Conservation (phyloP, 345 rosid species). For the Viola odorata region DNA sequence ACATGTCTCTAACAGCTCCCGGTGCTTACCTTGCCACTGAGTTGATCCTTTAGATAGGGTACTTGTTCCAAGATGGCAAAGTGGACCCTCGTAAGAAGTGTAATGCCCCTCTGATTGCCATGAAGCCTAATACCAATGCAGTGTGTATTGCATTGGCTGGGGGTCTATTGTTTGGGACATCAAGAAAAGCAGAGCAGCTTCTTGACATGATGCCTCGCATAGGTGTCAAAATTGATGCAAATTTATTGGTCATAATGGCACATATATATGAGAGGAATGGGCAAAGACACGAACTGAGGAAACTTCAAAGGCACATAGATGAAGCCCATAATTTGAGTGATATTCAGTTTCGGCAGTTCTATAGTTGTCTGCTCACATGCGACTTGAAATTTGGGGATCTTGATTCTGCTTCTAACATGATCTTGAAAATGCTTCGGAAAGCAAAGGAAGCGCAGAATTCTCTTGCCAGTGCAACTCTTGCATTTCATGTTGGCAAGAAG, state of each 20-base stretch:
- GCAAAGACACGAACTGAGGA: conserved; percentile 66
- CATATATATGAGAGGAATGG: conserved; percentile 88
- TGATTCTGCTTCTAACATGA: conserved; percentile 75
- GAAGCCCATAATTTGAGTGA: conserved; percentile 63
- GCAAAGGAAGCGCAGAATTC: conserved; percentile 73
- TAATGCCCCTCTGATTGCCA: conserved; percentile 69
- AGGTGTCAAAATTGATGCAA: conserved; percentile 52
- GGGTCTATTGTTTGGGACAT: conserved; percentile 65
- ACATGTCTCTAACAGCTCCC: conserved; percentile 59
- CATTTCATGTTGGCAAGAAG: conserved; percentile 23
- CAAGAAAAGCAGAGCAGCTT: conserved; percentile 92
- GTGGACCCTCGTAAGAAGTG: conserved; percentile 82
- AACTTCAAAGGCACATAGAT: conserved; percentile 80
- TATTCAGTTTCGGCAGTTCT: conserved; percentile 66
- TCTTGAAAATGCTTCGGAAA: conserved; percentile 70
- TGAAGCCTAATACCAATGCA: conserved; percentile 74
- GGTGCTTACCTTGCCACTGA: conserved; percentile 87
- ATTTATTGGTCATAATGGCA: conserved; percentile 64
- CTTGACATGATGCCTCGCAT: conserved; percentile 71
- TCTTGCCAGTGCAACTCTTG: conserved; percentile 54
- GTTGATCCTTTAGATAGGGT: conserved; percentile 80
- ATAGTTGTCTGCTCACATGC: conserved; percentile 70
- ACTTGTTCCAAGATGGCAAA: conserved; percentile 62
- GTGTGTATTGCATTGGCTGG: conserved; percentile 77
- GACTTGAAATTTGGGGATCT: conserved; percentile 85